A percentile compares a stretch with the other conserved stretches of the same genome.
These are phyloP conservation scores for Lichtheimia ornata DNA, from an alignment of 371 early-diverging fungal species.

Conservation along the genomic window DNA sequence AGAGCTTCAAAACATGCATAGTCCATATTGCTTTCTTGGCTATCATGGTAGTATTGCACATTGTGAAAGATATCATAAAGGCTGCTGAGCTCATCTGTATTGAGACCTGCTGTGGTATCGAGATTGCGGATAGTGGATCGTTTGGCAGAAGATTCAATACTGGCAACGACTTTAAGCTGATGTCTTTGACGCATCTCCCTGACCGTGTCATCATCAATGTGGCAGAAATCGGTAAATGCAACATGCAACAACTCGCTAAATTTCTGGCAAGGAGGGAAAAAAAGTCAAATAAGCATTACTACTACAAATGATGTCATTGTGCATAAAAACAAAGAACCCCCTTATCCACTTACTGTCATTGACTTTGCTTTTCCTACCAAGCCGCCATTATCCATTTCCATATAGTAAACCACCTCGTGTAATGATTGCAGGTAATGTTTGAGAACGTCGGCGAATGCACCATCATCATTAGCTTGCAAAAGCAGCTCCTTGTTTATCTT, in stretches of 20 bases:
- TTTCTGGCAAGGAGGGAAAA: conserved; percentile 36
- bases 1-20: conserved; percentile 34
- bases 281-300: too few species aligned
- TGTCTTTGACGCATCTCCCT: conserved; percentile 81
- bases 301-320: too few species aligned
- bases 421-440: not conserved
- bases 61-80: conserved; percentile 89
- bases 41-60: conserved; percentile 73
- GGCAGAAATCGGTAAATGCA: conserved; percentile 90
- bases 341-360: not conserved
- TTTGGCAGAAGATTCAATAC: conserved; percentile 91
- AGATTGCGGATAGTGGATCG: conserved; percentile 85
- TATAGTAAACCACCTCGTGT: not conserved
- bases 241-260: conserved; percentile 90
- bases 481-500: not conserved
- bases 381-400: not conserved
- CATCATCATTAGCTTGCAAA: not conserved
- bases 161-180: conserved; percentile 92
- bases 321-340: too few species aligned
- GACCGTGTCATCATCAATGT: conserved; percentile 77
- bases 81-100: conserved; percentile 80
- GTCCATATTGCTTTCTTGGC: conserved; percentile 36
- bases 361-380: not conserved
- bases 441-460: not conserved
- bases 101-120: conserved; percentile 71